phyloP scores from a whole-genome alignment of 2,329 filamentous ascomycete genomes.

The Epichloe hybrida region DNA sequence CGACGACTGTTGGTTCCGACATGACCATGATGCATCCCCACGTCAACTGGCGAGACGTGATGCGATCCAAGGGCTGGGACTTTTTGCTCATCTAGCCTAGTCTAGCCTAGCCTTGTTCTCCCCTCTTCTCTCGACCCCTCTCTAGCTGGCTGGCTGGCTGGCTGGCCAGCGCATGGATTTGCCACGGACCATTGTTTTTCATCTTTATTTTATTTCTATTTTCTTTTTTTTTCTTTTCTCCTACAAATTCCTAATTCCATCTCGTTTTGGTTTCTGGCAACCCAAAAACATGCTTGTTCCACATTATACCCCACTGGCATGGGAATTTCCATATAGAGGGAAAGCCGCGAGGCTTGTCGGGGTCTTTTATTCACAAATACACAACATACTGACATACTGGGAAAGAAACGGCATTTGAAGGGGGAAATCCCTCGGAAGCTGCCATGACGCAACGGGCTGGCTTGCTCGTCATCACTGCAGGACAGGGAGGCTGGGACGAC shows the following conservation, averaged over 20 bases:
- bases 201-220: too few relatives aligned
- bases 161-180: too few relatives aligned
- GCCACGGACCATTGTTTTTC: neutral
- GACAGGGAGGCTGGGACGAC: neutral
- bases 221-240: slow-evolving; percentile 4
- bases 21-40: slow-evolving; percentile 36
- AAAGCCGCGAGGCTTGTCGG: slow-evolving; percentile 25
- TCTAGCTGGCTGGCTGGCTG: slow-evolving; percentile 32
- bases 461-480: too few relatives aligned
- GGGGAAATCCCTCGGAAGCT: too few relatives aligned
- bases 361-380: neutral
- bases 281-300: slow-evolving; percentile 8
- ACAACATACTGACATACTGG: neutral
- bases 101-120: too few relatives aligned
- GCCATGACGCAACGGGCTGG: too few relatives aligned
- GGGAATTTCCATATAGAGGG: slow-evolving; percentile 22
- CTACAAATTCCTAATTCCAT: neutral
- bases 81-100: slow-evolving; percentile 77
- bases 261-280: neutral
- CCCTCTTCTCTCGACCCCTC: too few relatives aligned
- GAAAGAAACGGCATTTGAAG: neutral
- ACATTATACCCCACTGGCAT: slow-evolving; percentile 20
- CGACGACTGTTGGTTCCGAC: slow-evolving; percentile 18
- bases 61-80: slow-evolving; percentile 84
- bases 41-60: slow-evolving; percentile 90